These are phyloP conservation scores for Vicia faba DNA, from an alignment of 306 rosid genomes.

Conservation along the genomic window DNA sequence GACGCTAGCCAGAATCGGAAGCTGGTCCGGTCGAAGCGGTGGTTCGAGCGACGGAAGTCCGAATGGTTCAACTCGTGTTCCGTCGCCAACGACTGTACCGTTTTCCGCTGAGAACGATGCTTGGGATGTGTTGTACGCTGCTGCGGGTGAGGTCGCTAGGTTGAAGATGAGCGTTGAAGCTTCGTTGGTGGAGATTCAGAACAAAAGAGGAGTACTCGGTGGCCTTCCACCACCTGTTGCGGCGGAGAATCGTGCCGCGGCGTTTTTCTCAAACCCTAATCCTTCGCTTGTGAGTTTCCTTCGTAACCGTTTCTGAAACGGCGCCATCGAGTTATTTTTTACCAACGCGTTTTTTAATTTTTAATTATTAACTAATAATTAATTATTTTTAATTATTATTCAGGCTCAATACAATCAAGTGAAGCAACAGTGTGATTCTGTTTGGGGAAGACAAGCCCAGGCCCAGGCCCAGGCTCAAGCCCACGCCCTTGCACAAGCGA, in stretches of 20 bases:
- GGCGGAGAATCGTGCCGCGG: slow-evolving; percentile 7
- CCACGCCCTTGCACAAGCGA: slow-evolving; percentile 39
- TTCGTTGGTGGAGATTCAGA: slow-evolving; percentile 30
- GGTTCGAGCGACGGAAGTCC: slow-evolving; percentile 76
- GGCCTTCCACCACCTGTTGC: slow-evolving; percentile 28
- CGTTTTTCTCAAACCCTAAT: slow-evolving; percentile 39
- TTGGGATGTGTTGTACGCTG: slow-evolving; percentile 77
- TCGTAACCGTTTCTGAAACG: neutral
- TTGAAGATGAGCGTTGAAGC: slow-evolving; percentile 53
- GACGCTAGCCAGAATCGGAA: slow-evolving; percentile 66
- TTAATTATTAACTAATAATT: neutral
- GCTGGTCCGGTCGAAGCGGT: slow-evolving; percentile 64
- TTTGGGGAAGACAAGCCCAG: slow-evolving; percentile 53
- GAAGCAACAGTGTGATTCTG: slow-evolving; percentile 43
- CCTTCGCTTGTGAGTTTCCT: slow-evolving; percentile 26
- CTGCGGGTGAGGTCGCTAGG: slow-evolving; percentile 85
- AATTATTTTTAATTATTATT: neutral
- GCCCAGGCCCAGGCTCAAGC: slow-evolving; percentile 37
- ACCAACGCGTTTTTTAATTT: too few species aligned
- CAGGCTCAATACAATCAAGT: slow-evolving; percentile 38
- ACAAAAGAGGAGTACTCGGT: slow-evolving; percentile 40
- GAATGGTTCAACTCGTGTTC: slow-evolving; percentile 57
- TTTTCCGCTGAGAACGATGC: slow-evolving; percentile 51
- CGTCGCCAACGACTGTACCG: slow-evolving; percentile 83
- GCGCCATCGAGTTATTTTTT: neutral